Conservation (phyloP, 805 yeast species). For the Candida golubevii region DNA sequence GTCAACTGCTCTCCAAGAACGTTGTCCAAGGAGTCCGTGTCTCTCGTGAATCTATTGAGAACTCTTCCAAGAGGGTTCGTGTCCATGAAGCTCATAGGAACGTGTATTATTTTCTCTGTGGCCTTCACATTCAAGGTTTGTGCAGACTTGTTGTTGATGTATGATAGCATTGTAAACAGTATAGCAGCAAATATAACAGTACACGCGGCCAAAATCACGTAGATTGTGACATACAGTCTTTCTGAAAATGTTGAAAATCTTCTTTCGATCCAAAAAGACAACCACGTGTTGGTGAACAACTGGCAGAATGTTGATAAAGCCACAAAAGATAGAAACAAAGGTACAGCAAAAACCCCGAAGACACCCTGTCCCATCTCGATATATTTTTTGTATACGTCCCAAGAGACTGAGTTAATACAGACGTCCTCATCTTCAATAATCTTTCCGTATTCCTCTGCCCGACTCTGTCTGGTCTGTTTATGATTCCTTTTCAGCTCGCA, state of each 20-base stretch:
- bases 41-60: conserved; percentile 42
- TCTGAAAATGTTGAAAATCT: conserved; percentile 26
- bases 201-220: conserved; percentile 33
- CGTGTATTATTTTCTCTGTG: conserved; percentile 34
- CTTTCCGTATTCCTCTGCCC: conserved; percentile 20
- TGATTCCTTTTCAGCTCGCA: not conserved
- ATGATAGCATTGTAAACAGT: conserved; percentile 39
- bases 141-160: conserved; percentile 38
- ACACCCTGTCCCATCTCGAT: conserved; percentile 35
- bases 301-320: conserved; percentile 37
- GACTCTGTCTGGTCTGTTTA: not conserved
- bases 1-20: conserved; percentile 42
- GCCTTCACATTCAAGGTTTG: conserved; percentile 35
- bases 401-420: conserved; percentile 36
- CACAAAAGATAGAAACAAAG: conserved; percentile 30
- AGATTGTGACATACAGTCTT: conserved; percentile 31
- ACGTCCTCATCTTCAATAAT: conserved; percentile 34
- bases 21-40: conserved; percentile 43
- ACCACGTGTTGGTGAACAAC: conserved; percentile 43
- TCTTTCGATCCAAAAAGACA: conserved; percentile 39
- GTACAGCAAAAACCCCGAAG: conserved; percentile 24
- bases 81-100: conserved; percentile 42
- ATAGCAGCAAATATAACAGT: conserved; percentile 37
- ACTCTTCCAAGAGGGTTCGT: conserved; percentile 42
- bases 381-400: conserved; percentile 37